These are phyloP conservation scores for Onygenales sp. DNA, from an alignment of 2,329 filamentous ascomycete species.

Conservation along the genomic window DNA sequence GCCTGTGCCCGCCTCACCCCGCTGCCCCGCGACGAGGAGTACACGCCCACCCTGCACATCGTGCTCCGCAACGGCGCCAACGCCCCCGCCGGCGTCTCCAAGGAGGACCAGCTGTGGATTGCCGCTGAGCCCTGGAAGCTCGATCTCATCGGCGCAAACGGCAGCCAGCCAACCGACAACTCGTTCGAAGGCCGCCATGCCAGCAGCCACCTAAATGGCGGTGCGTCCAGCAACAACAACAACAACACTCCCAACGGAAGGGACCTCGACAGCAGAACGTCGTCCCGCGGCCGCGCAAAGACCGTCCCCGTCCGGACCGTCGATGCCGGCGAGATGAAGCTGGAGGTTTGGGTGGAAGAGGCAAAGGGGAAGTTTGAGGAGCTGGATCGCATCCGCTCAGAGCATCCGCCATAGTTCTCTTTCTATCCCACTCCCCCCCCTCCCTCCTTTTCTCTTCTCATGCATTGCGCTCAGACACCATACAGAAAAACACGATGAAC, in stretches of 20 bases:
- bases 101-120: conserved; percentile 50
- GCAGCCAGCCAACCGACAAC: neutral
- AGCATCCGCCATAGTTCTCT: conserved; percentile 23
- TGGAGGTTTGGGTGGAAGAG: conserved; percentile 64
- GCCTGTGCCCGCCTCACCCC: conserved; percentile 34
- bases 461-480: neutral
- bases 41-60: conserved; percentile 41
- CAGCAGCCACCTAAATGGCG: conserved; percentile 25
- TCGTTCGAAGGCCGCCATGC: neutral
- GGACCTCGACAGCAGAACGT: conserved; percentile 15
- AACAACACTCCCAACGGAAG: neutral
- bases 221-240: conserved; percentile 1
- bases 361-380: conserved; percentile 42
- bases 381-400: conserved; percentile 29
- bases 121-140: conserved; percentile 44
- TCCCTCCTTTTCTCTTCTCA: conserved; percentile 1
- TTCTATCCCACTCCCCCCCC: neutral
- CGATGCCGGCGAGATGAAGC: conserved; percentile 54
- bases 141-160: conserved; percentile 24
- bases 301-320: conserved; percentile 54
- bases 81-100: conserved; percentile 36
- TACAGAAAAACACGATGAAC: neutral
- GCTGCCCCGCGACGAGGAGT: conserved; percentile 37
- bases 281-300: conserved; percentile 40
- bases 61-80: conserved; percentile 38